Conservation (phyloP, 2,329 filamentous ascomycete species). For the Drechslerella stenobrocha region DNA sequence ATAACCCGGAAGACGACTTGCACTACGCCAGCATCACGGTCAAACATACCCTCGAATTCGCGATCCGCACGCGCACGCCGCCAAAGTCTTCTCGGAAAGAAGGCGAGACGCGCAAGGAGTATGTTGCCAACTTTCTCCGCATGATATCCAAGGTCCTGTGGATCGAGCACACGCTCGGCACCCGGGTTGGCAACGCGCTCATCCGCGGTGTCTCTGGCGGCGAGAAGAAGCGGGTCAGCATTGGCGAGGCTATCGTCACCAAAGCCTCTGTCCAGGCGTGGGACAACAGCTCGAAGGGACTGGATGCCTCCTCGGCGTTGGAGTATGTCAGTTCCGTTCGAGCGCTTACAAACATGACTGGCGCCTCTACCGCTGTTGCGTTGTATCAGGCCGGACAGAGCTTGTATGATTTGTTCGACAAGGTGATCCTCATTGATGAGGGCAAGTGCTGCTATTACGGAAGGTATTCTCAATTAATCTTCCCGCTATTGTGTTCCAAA, state of each 20-base stretch:
- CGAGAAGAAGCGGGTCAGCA: slow-evolving; percentile 77
- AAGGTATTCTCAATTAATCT: slow-evolving; percentile 8
- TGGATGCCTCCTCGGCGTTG: slow-evolving; percentile 66
- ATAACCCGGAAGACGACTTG: slow-evolving; percentile 70
- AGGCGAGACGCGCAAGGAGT: slow-evolving; percentile 56
- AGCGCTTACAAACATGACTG: slow-evolving; percentile 75
- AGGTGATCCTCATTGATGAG: slow-evolving; percentile 69
- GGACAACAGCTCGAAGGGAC: slow-evolving; percentile 73
- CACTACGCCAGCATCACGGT: slow-evolving; percentile 58
- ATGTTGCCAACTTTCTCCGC: slow-evolving; percentile 57
- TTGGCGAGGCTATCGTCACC: slow-evolving; percentile 80
- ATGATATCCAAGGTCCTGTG: slow-evolving; percentile 58
- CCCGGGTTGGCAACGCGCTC: slow-evolving; percentile 80
- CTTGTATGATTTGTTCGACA: slow-evolving; percentile 72
- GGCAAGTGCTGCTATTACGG: slow-evolving; percentile 68
- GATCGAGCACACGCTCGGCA: slow-evolving; percentile 59
- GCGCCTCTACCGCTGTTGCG: slow-evolving; percentile 80
- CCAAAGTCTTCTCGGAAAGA: slow-evolving; percentile 56
- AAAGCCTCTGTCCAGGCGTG: slow-evolving; percentile 71
- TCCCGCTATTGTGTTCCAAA: slow-evolving; percentile 54
- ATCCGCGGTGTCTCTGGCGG: slow-evolving; percentile 78
- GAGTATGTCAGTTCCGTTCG: slow-evolving; percentile 52
- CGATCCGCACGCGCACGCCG: slow-evolving; percentile 56
- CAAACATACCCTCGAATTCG: slow-evolving; percentile 60
- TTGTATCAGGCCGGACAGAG: slow-evolving; percentile 73